Evolutionary conservation across 1,139 yeast species (phyloP), one percentile per base, ranked within the genome.

Genomic region (Pichia sp.): DNA sequence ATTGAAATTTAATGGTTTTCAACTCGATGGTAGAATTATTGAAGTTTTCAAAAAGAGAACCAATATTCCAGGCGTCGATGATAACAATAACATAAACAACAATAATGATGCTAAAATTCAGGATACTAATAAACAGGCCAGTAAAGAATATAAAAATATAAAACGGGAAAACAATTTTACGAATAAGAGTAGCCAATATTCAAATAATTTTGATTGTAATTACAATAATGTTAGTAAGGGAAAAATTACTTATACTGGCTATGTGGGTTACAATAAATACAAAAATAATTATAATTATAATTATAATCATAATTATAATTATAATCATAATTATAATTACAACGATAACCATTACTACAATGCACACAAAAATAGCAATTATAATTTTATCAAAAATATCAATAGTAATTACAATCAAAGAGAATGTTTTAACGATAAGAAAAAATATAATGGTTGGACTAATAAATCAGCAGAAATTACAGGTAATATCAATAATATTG

Each of bases 31-130:
- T 27, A 70, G 95, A 46, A 74, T 73, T 37, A 66, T 86, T 52
- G 83, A 78, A 56, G 89, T 87, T 31, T 68, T 70, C 37, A 80
- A 84, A 20, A 86, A 86, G 60, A 72, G 95, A 58, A 85, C 95
- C 5, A 86, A 86, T 52, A 64, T 83, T 29, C 95, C 94, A 1
- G 88, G 89, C 1, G 62, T 77, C 3, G 22, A 23, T 22, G 21
- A 25, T 15, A 31, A 37, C 15, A 15, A 31, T 7, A 13, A 33
- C n/a, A 19, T n/a, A 9, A 20, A 32, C 6, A 14, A 16, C 14
- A 29, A 29, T 9, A 29, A 34, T 27, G 13, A 11, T 5, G 6
- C 3, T 19, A 7, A 20, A 6, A 20, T n/a, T 21, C 19, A 11
- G 6, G 15, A 31, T 5, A 21, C 24, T 20, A 13, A 13, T 13